Evolutionary conservation across 768 basidiomycete species (phyloP).

Genomic region (Paxillus rubicundulus): DNA sequence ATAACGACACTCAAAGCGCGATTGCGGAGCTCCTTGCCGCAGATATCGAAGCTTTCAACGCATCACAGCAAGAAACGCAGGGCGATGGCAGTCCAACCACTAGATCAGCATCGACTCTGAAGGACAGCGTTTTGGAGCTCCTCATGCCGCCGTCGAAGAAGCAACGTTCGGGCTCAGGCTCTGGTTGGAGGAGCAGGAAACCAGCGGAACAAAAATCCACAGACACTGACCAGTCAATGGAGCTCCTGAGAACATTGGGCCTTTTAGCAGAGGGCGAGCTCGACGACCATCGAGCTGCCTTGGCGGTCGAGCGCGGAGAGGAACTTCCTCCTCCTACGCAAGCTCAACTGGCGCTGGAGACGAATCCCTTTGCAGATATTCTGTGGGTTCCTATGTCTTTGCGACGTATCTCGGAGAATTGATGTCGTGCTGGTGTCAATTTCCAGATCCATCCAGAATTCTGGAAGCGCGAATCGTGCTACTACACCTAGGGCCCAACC

Average conservation of each 20-base stretch:
- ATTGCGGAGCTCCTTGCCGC: background rate
- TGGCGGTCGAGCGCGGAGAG: constrained; percentile 35
- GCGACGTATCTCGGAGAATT: background rate
- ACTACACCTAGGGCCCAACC: constrained; percentile 1
- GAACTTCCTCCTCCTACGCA: constrained; percentile 18
- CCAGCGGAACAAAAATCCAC: background rate
- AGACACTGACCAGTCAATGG: background rate
- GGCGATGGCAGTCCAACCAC: background rate
- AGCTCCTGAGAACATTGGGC: background rate
- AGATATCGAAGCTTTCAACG: background rate
- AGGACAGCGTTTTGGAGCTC: background rate
- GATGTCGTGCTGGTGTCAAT: background rate
- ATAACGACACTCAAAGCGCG: background rate
- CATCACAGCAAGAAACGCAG: background rate
- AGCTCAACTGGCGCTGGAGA: constrained; percentile 20
- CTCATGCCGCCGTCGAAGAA: background rate
- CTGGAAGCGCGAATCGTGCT: constrained; percentile 3
- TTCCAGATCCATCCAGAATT: too few relatives aligned
- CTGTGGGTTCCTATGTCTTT: constrained; percentile 4
- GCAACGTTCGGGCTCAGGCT: too few relatives aligned
- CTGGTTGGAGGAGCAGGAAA: background rate
- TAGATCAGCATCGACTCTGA: background rate
- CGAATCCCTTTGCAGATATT: constrained; percentile 7
- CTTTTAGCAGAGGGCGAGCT: background rate
- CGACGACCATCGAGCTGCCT: background rate